These are phyloP conservation scores for Dioszegia hungarica DNA, from an alignment of 768 basidiomycete genomes.

Conservation along the genomic window DNA sequence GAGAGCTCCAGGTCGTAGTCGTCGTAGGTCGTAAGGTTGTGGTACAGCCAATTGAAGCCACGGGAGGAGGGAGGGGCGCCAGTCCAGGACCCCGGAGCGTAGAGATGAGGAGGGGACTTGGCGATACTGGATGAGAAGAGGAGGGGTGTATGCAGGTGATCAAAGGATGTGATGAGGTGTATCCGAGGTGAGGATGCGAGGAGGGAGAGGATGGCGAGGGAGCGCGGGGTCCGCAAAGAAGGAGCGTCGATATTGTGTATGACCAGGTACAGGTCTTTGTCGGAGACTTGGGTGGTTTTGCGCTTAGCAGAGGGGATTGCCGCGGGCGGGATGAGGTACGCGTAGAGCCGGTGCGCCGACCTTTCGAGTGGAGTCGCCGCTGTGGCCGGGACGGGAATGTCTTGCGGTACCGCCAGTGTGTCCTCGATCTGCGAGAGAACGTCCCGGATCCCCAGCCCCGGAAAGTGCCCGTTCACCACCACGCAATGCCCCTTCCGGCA, in stretches of 20 bases:
- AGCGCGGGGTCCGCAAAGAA: constrained; percentile 61
- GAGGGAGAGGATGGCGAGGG: constrained; percentile 64
- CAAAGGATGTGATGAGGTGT: constrained; percentile 77
- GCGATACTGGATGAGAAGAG: constrained; percentile 62
- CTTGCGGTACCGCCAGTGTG: constrained; percentile 45
- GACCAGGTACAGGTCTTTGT: constrained; percentile 64
- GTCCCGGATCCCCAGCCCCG: constrained; percentile 64
- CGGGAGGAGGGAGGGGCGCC: constrained; percentile 40
- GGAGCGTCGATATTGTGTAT: constrained; percentile 85
- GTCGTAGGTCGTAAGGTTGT: constrained; percentile 79
- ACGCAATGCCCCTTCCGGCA: constrained; percentile 65
- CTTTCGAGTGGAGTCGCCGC: constrained; percentile 55
- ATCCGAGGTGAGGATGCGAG: constrained; percentile 70
- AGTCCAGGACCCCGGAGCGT: constrained; percentile 49
- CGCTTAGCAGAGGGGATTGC: constrained; percentile 9
- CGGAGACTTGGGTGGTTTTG: constrained; percentile 21
- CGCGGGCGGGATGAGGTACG: constrained; percentile 55
- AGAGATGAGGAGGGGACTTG: constrained; percentile 28
- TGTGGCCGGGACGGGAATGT: constrained; percentile 23
- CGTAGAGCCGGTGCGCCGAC: constrained; percentile 62
- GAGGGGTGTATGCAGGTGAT: constrained; percentile 76
- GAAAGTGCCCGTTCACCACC: constrained; percentile 72
- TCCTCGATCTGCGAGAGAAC: constrained; percentile 51
- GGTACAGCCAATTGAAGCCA: constrained; percentile 55
- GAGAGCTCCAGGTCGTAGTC: constrained; percentile 73